Evolutionary conservation across 1,284 basidiomycete species (phyloP).

Genomic region (Ganoderma lingzhi): DNA sequence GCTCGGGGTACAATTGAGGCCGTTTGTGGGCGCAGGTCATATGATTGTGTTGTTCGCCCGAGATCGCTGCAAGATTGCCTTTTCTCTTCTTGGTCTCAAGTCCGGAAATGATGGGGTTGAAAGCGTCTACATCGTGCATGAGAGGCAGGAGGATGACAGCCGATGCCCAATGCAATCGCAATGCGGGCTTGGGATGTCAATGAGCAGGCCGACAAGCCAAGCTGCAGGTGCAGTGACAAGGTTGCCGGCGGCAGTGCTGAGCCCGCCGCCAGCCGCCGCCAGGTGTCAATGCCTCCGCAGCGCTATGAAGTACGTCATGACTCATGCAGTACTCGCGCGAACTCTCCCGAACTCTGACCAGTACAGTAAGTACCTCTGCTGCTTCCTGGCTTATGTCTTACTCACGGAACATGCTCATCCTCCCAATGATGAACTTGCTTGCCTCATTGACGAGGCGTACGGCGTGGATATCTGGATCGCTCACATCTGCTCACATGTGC

Average conservation of each 20-base stretch:
- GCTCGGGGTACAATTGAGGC: slow-evolving; percentile 13
- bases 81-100: slow-evolving; percentile 16
- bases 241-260: background rate
- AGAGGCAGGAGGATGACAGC: background rate
- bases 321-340: background rate
- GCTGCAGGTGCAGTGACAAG: background rate
- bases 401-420: background rate
- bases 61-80: slow-evolving; percentile 33
- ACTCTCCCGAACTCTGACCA: background rate
- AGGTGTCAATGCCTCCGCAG: background rate
- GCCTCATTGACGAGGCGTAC: background rate
- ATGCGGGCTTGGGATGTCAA: background rate
- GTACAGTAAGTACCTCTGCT: background rate
- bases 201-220: background rate
- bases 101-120: slow-evolving; percentile 11
- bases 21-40: slow-evolving; percentile 23
- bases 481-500: background rate
- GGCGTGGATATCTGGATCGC: background rate
- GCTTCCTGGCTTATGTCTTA: background rate
- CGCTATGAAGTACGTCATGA: background rate
- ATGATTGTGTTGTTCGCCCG: slow-evolving; percentile 24
- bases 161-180: background rate
- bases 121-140: slow-evolving; percentile 11
- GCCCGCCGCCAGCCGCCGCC: background rate
- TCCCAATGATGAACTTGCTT: background rate